Evolutionary conservation across 1,139 yeast genomes (phyloP).

Genomic region (Diutina siamensis): DNA sequence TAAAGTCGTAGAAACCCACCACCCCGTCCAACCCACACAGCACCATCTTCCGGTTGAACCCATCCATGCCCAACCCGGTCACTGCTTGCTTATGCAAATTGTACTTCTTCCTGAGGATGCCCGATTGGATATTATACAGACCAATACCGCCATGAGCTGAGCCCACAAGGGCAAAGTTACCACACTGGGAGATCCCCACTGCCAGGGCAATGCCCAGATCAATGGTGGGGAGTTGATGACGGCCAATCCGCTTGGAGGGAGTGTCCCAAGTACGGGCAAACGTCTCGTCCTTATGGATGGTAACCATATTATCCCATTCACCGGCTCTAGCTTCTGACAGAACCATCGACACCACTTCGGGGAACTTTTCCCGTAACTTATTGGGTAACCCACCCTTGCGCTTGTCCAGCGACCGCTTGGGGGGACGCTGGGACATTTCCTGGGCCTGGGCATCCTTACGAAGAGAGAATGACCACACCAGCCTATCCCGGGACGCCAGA

Average conservation of each 20-base stretch:
- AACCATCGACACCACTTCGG: constrained; percentile 65
- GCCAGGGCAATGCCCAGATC: constrained; percentile 78
- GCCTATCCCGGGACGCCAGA: constrained; percentile 78
- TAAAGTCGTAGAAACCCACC: constrained; percentile 80
- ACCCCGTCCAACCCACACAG: constrained; percentile 84
- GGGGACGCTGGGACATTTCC: constrained; percentile 73
- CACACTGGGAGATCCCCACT: constrained; percentile 82
- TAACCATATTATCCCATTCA: constrained; percentile 92
- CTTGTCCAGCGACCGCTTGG: constrained; percentile 31
- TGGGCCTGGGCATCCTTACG: constrained; percentile 96
- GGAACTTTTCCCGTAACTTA: constrained; percentile 50
- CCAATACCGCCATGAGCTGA: constrained; percentile 83
- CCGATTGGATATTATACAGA: constrained; percentile 86
- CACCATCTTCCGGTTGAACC: constrained; percentile 80
- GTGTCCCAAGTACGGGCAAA: constrained; percentile 93
- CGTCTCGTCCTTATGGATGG: constrained; percentile 76
- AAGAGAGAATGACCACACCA: constrained; percentile 85
- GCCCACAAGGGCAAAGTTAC: constrained; percentile 92
- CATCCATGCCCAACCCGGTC: constrained; percentile 83
- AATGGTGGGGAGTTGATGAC: constrained; percentile 53
- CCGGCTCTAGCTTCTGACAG: constrained; percentile 72
- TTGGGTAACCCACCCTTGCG: constrained; percentile 47
- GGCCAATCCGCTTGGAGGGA: constrained; percentile 71
- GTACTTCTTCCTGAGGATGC: constrained; percentile 55
- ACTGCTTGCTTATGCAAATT: constrained; percentile 61